Base-by-base conservation (phyloP, 495 filamentous ascomycete genomes). In the Pyrenula massariospora region DNA sequence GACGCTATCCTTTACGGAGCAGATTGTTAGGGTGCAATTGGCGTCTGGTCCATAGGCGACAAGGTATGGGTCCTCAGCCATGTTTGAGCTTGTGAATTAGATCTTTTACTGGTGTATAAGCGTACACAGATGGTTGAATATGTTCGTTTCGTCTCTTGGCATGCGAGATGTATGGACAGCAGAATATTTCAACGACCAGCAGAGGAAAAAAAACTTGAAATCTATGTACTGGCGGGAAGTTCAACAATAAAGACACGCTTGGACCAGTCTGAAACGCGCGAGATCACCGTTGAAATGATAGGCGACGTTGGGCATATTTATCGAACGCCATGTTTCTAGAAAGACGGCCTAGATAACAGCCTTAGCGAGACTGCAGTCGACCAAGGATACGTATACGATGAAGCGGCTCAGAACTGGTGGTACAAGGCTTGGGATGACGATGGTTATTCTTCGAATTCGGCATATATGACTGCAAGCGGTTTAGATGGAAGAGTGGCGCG, bases 1-100 rank as follows among this genome's bases (percentile, higher is more conserved):
- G 58, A 70, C 68, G 57, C 67, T 68, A 22, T 50, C 51, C 12
- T 10, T 15, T 3, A 63, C 23, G 1, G 53, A 47, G 53, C 66
- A 66, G 31, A 61, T 48, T 0, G 57, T 54, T 22, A 65, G 53
- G 22, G 66, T 67, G 59, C 66, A 68, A 51, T 66, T 67, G 22
- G 56, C 56, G 31, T 57, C 12, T 0, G 57, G 58, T 12, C 64
- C 66, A 49, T 63, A 68, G 48, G 31, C 31, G 31, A 15, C 15
- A 42, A 8, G 15, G 31, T 8, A 42, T 8, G 31, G 31, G 8
- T 42, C 15, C 31, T 5, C 15, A 15, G 31, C 5, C 31, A 42
- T 42, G 15, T 15, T 42, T 8, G 31, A 42, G 15, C 8, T 42
- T 8, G 15, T 42, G 15, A 5, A 42, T 8, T 42, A 42, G 31